Percentiles rank a stretch among this genome's conserved stretches.
phyloP scores from a whole-genome alignment of 305 asterid genomes.

The Fraxinus baroniana region DNA sequence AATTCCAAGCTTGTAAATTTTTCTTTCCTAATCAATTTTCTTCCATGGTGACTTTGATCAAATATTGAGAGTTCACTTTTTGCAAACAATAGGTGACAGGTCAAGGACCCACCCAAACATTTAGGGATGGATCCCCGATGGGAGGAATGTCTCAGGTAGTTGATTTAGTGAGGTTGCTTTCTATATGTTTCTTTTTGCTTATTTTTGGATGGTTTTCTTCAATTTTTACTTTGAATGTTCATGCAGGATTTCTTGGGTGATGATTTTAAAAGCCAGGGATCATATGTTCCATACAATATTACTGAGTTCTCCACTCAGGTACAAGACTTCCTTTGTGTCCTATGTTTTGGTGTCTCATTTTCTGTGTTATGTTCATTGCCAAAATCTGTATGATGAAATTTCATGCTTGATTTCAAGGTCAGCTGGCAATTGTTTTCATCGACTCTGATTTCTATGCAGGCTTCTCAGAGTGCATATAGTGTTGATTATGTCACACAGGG shows the following conservation, averaged over 20 bases:
- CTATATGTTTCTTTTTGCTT: neutral
- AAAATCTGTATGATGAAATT: neutral
- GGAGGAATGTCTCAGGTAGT: conserved; percentile 95
- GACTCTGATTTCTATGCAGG: conserved; percentile 41
- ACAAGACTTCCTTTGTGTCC: neutral
- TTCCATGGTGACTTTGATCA: conserved; percentile 11
- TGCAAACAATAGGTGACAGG: conserved; percentile 56
- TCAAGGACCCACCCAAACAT: conserved; percentile 80
- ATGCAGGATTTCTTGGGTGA: conserved; percentile 91
- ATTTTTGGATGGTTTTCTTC: conserved; percentile 3
- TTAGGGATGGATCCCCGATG: conserved; percentile 80
- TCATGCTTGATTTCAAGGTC: neutral
- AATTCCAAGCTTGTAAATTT: conserved; percentile 3
- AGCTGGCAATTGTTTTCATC: conserved; percentile 15
- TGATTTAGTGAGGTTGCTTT: conserved; percentile 15
- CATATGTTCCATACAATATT: conserved; percentile 89
- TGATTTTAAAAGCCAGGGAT: conserved; percentile 98
- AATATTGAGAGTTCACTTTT: conserved; percentile 9
- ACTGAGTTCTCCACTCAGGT: conserved; percentile 95
- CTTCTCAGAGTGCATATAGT: conserved; percentile 89
- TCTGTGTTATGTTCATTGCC: neutral
- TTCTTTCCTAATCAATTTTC: conserved; percentile 19
- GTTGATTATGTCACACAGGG: conserved; percentile 83
- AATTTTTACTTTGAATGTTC: conserved; percentile 13
- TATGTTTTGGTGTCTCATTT: neutral